Conservation (phyloP, 257 asterid species). For the Solanum clarkiae region DNA sequence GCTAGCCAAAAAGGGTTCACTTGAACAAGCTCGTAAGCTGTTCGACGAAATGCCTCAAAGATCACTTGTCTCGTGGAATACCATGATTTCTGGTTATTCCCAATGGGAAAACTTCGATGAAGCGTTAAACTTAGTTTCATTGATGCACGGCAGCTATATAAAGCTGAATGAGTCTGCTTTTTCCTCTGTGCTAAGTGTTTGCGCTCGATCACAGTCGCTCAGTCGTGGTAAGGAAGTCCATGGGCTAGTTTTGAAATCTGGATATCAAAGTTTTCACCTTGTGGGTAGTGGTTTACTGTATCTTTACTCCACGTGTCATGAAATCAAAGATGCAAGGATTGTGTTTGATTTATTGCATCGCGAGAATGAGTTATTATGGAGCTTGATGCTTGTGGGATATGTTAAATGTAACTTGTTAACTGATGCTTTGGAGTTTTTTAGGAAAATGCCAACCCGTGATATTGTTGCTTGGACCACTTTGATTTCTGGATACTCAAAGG, state of each 20-base stretch:
- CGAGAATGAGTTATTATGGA: slow-evolving; percentile 52
- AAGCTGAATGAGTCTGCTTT: slow-evolving; percentile 49
- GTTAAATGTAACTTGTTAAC: slow-evolving; percentile 42
- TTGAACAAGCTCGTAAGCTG: slow-evolving; percentile 38
- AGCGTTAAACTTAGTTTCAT: slow-evolving; percentile 27
- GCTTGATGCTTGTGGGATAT: slow-evolving; percentile 61
- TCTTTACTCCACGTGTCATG: slow-evolving; percentile 29
- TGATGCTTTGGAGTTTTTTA: slow-evolving; percentile 42
- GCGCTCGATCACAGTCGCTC: slow-evolving; percentile 40
- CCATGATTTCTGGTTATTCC: slow-evolving; percentile 61
- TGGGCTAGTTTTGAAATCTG: slow-evolving; percentile 49
- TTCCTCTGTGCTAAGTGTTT: slow-evolving; percentile 34
- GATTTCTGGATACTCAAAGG: slow-evolving; percentile 63
- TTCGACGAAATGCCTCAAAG: slow-evolving; percentile 67
- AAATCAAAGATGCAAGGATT: slow-evolving; percentile 30
- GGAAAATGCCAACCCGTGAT: slow-evolving; percentile 43
- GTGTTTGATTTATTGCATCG: slow-evolving; percentile 42
- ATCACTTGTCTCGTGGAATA: slow-evolving; percentile 66
- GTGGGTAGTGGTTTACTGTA: slow-evolving; percentile 59
- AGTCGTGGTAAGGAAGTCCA: slow-evolving; percentile 44
- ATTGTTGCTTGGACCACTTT: slow-evolving; percentile 76
- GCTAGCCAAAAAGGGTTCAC: slow-evolving; percentile 20
- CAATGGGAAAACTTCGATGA: slow-evolving; percentile 22
- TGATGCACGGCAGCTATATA: slow-evolving; percentile 33
- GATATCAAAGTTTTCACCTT: slow-evolving; percentile 24